These are phyloP conservation scores for Bauhinia variegata DNA, from an alignment of 306 rosid genomes.

Conservation along the genomic window DNA sequence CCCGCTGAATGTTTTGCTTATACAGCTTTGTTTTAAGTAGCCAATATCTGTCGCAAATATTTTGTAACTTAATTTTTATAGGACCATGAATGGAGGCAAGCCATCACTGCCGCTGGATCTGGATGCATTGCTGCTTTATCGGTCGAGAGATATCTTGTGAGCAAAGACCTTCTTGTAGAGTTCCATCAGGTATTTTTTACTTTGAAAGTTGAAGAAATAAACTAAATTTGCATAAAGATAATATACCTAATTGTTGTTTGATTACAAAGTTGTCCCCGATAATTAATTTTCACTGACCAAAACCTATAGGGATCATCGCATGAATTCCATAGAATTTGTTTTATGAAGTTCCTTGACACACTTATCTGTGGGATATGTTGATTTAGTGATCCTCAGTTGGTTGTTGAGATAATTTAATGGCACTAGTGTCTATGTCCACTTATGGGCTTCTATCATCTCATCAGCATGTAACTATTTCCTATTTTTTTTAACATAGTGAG, in stretches of 20 bases:
- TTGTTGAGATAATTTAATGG: slow-evolving; percentile 9
- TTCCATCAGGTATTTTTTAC: slow-evolving; percentile 82
- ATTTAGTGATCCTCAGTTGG: slow-evolving; percentile 10
- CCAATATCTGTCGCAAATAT: slow-evolving; percentile 1
- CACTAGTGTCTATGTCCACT: slow-evolving; percentile 12
- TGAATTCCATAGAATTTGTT: neutral
- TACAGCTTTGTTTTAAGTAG: neutral
- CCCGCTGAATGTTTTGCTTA: slow-evolving; percentile 23
- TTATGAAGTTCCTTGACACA: neutral
- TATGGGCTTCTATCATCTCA: neutral
- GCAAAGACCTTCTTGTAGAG: slow-evolving; percentile 75
- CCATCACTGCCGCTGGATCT: slow-evolving; percentile 95
- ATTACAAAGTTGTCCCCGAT: slow-evolving; percentile 7
- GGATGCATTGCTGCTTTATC: slow-evolving; percentile 96
- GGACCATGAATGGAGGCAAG: slow-evolving; percentile 99
- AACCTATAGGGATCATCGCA: too few species aligned
- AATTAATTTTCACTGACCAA: too few species aligned
- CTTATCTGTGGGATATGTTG: slow-evolving; percentile 10
- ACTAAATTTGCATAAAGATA: neutral
- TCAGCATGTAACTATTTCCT: slow-evolving; percentile 2
- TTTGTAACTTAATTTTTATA: slow-evolving; percentile 30
- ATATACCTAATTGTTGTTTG: slow-evolving; percentile 20
- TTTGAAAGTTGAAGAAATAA: neutral
- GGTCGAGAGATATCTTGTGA: slow-evolving; percentile 92
- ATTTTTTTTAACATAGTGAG: slow-evolving; percentile 7